Evolutionary conservation across 148 eudicot species (phyloP).

Genomic region (Pharnaceum exiguum): DNA sequence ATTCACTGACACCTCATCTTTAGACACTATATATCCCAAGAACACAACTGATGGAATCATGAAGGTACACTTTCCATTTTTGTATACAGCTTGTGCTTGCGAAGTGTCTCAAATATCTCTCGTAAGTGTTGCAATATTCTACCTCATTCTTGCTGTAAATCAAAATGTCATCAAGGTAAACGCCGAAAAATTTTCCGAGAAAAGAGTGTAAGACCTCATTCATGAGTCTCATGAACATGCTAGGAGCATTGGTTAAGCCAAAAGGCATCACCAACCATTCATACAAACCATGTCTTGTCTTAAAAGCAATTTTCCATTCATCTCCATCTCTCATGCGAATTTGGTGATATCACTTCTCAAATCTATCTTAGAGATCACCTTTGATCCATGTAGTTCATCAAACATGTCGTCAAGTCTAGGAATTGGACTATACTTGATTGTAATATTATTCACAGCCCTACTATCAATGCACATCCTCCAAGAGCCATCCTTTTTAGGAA

Average conservation of each 20-base stretch:
- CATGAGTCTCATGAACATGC: constrained; percentile 8
- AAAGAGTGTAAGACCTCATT: background rate
- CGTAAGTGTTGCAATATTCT: background rate
- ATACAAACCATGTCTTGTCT: constrained; percentile 3
- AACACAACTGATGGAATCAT: background rate
- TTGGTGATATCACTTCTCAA: constrained; percentile 7
- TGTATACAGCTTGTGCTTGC: no score
- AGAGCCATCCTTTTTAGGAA: background rate
- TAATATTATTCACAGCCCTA: constrained; percentile 1
- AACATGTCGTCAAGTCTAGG: background rate
- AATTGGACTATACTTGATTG: constrained; percentile 1
- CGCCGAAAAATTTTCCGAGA: background rate
- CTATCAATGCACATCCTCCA: constrained; percentile 3
- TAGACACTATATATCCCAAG: background rate
- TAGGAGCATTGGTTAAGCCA: constrained; percentile 1
- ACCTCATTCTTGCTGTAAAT: background rate
- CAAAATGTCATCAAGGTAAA: background rate
- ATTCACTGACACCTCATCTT: background rate
- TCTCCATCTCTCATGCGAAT: constrained; percentile 3
- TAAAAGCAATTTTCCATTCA: constrained; percentile 4
- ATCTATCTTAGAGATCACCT: constrained; percentile 2
- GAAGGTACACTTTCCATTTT: no score
- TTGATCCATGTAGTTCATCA: background rate
- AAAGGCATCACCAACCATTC: constrained; percentile 4
- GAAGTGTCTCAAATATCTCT: background rate